Evolutionary conservation across 768 basidiomycete genomes (phyloP), one percentile per base, ranked within the genome.

Genomic region (Suillus luteus): DNA sequence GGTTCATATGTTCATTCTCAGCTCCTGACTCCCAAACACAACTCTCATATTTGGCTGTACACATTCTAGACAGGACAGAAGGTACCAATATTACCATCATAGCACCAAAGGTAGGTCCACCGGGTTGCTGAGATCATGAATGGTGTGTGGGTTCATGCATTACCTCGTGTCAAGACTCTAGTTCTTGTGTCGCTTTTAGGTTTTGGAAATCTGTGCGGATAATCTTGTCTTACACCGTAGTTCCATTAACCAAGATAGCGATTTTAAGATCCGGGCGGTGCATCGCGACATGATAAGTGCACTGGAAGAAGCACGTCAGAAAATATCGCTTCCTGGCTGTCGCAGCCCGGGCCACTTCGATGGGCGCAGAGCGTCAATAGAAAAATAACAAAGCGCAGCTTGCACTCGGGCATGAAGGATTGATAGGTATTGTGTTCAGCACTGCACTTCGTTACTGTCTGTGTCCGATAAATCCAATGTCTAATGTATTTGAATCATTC

Each of bases 71-170:
- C 77, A 43, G 78, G 72, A 60, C 86, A 82, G 43, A 85, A 73
- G 24, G 85, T 75, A 31, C 79, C 82, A 61, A 86, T 81, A 87
- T 89, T 8, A 80, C 87, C 77, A 91, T 87, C 90, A 92, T 92
- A 0, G 87, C 89, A 27, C 89, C 91, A 67, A 92, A 92, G 3
- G 90, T 46, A 12, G 44, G n/a, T 3, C 43, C 43, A 8, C 44
- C 5, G 5, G 44, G n/a, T 12, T 24, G 88, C 88, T 31, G 86
- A 86, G 59, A 90, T 77, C 69, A 91, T 78, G 12, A 74, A 92
- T 88, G 88, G 88, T 89, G 77, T 89, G 88, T 49, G 90, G 90
- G 73, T 92, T 90, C 86, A 88, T 88, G 78, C 85, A 87, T 31
- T 31, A 31, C 31, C 2, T 31, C 31, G 31, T 27, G 27, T 31